Conservation (phyloP, 768 basidiomycete species). For the Lentinula sp. region DNA sequence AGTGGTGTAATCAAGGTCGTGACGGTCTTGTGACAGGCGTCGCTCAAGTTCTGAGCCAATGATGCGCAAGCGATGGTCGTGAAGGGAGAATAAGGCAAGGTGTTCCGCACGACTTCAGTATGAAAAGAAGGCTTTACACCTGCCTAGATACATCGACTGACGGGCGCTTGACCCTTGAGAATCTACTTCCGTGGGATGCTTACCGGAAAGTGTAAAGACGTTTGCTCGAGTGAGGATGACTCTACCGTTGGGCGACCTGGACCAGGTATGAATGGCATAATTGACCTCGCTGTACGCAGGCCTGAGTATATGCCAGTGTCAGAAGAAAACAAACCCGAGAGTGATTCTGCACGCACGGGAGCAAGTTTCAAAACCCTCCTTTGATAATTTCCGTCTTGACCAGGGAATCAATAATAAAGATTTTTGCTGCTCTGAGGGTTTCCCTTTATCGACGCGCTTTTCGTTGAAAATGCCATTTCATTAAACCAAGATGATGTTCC, state of each 20-base stretch:
- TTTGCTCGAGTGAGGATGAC: slow-evolving; percentile 43
- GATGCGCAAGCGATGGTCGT: slow-evolving; percentile 32
- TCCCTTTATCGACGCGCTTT: background rate
- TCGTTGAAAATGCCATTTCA: background rate
- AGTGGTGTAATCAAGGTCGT: background rate
- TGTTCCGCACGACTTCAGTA: slow-evolving; percentile 50
- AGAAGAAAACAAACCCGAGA: background rate
- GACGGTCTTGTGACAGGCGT: slow-evolving; percentile 24
- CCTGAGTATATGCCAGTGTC: slow-evolving; percentile 18
- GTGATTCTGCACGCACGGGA: slow-evolving; percentile 33
- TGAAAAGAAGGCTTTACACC: slow-evolving; percentile 50
- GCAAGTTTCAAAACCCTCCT: slow-evolving; percentile 39
- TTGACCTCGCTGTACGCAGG: slow-evolving; percentile 50
- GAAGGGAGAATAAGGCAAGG: slow-evolving; percentile 36
- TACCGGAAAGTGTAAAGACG: slow-evolving; percentile 34
- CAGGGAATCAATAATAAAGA: slow-evolving; percentile 44
- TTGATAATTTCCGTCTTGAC: slow-evolving; percentile 49
- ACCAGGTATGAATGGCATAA: slow-evolving; percentile 34
- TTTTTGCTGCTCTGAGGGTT: slow-evolving; percentile 10
- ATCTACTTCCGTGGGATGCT: background rate
- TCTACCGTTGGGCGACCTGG: slow-evolving; percentile 30
- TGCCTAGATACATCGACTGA: slow-evolving; percentile 20
- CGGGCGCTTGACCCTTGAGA: background rate
- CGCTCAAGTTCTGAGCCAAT: slow-evolving; percentile 35
- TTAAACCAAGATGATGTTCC: background rate